These are phyloP conservation scores for Brassica incana DNA, from an alignment of 345 rosid species.

Conservation along the genomic window DNA sequence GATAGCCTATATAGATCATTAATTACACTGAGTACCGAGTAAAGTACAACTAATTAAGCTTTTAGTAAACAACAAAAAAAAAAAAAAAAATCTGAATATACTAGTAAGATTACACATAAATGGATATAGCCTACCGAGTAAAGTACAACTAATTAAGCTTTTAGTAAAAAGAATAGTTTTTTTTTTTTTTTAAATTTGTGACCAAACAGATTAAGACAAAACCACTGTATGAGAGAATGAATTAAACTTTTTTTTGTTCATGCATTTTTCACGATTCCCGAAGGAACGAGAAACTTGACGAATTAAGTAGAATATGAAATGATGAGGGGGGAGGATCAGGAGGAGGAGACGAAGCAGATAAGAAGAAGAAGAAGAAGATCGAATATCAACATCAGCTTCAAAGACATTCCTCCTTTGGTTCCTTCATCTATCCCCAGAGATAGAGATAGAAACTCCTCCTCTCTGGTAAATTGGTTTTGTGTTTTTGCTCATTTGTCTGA, in stretches of 20 bases:
- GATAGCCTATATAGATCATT: no score
- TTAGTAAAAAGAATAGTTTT: no score
- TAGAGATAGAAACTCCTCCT: neutral
- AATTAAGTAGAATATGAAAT: neutral
- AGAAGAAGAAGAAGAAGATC: neutral
- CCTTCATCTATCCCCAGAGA: constrained; percentile 17
- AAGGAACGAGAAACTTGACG: neutral
- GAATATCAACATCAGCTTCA: constrained; percentile 26
- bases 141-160: no score
- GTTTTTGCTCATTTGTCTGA: neutral
- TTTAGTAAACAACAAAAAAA: no score
- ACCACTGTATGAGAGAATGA: neutral
- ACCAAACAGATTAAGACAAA: neutral
- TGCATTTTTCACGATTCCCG: no score
- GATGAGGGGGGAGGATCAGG: neutral
- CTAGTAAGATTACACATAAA: no score
- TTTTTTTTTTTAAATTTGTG: constrained; percentile 2
- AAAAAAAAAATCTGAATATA: no score
- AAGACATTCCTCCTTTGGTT: constrained; percentile 31
- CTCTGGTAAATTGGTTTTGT: constrained; percentile 17
- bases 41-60: no score
- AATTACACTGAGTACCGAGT: no score
- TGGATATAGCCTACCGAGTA: no score
- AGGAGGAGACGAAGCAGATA: constrained; percentile 16
- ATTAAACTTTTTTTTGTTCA: no score